Evolutionary conservation across 208 protist genomes (phyloP).

Genomic region (Chromosphaera perkinsii): DNA sequence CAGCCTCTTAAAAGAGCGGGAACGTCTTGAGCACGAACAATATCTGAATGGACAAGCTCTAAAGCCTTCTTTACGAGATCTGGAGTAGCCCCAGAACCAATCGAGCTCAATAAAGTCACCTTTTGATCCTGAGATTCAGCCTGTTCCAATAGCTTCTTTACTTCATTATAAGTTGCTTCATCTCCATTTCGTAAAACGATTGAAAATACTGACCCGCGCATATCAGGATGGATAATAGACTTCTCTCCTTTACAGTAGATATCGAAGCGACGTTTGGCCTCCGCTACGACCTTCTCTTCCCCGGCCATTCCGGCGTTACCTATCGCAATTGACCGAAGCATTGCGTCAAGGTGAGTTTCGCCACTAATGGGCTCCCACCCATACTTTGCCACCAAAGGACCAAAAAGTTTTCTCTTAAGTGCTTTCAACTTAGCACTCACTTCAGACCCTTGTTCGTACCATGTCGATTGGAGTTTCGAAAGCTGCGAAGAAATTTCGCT

Average conservation of each 20-base stretch:
- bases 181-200: conserved; percentile 2
- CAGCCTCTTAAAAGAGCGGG: too few relatives aligned
- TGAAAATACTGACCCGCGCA: conserved; percentile 21
- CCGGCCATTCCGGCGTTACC: conserved; percentile 1
- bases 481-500: conserved; percentile 17
- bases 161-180: neutral
- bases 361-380: conserved; percentile 7
- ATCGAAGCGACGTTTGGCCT: conserved; percentile 20
- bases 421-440: neutral
- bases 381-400: neutral
- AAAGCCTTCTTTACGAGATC: conserved; percentile 7
- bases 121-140: neutral
- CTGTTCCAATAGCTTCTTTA: neutral
- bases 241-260: conserved; percentile 11
- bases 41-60: neutral
- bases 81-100: conserved; percentile 9
- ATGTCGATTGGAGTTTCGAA: conserved; percentile 2
- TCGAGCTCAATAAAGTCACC: conserved; percentile 5
- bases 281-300: conserved; percentile 7
- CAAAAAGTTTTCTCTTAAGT: neutral
- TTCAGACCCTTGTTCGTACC: conserved; percentile 18
- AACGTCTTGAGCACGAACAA: conserved; percentile 20
- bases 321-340: conserved; percentile 12
- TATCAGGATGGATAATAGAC: conserved; percentile 19
- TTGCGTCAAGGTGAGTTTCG: conserved; percentile 16